These are phyloP conservation scores for Dryas alaskensis DNA, from an alignment of 306 rosid genomes.

Conservation along the genomic window DNA sequence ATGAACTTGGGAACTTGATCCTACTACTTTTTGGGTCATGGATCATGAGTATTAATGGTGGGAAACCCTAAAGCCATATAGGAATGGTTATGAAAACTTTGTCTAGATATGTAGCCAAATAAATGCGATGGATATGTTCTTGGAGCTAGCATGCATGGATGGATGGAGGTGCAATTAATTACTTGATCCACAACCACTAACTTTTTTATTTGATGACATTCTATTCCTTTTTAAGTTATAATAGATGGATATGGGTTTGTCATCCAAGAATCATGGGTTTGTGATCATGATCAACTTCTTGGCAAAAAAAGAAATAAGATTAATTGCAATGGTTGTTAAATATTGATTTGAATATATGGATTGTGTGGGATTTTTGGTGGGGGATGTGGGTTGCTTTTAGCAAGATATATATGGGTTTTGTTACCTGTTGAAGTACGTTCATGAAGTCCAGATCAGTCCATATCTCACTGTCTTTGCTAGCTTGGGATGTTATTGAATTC, in stretches of 20 bases:
- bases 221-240: slow-evolving; percentile 32
- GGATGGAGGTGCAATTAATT: slow-evolving; percentile 32
- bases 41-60: slow-evolving; percentile 6
- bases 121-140: slow-evolving; percentile 25
- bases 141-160: slow-evolving; percentile 27
- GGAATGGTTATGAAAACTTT: slow-evolving; percentile 10
- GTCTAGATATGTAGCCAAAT: slow-evolving; percentile 24
- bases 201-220: slow-evolving; percentile 35
- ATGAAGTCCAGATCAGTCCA: slow-evolving; percentile 26
- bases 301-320: slow-evolving; percentile 4
- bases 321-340: not conserved
- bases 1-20: slow-evolving; percentile 39
- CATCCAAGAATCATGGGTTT: slow-evolving; percentile 25
- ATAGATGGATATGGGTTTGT: slow-evolving; percentile 28
- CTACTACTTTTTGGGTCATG: not conserved
- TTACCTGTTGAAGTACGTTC: slow-evolving; percentile 23
- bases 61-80: slow-evolving; percentile 19
- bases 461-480: slow-evolving; percentile 22
- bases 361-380: slow-evolving; percentile 27
- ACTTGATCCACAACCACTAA: slow-evolving; percentile 24
- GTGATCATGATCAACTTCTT: slow-evolving; percentile 7
- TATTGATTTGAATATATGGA: slow-evolving; percentile 19
- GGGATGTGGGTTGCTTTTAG: slow-evolving; percentile 22
- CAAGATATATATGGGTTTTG: slow-evolving; percentile 26
- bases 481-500: slow-evolving; percentile 23